A percentile compares a stretch with the other conserved stretches of the same genome.
Evolutionary conservation across 306 rosid genomes (phyloP).

Genomic region (Prunus mira): DNA sequence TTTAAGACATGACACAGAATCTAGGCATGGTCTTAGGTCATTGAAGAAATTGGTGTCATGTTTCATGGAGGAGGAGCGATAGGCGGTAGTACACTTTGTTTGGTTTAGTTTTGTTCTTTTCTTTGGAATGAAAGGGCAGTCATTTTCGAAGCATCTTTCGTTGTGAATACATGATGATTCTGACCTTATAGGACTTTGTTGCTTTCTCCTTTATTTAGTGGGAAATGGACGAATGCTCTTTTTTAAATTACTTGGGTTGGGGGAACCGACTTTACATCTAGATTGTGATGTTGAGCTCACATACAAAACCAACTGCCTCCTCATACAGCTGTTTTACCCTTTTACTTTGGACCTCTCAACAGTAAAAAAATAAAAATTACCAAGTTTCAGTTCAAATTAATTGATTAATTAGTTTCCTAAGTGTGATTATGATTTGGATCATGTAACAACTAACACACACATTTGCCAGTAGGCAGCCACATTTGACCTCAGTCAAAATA

Average conservation of each 20-base stretch:
- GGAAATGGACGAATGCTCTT: slow-evolving; percentile 5
- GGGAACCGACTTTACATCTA: neutral
- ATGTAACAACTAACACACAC: neutral
- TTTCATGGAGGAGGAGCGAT: neutral
- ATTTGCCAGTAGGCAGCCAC: neutral
- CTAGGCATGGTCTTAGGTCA: neutral
- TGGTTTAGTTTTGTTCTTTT: neutral
- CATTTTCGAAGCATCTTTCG: slow-evolving; percentile 2
- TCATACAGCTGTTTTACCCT: slow-evolving; percentile 3
- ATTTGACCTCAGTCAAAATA: neutral
- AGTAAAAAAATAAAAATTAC: neutral
- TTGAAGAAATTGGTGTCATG: neutral
- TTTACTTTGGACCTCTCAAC: neutral
- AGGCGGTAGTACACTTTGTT: slow-evolving; percentile 3
- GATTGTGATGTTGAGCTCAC: slow-evolving; percentile 10
- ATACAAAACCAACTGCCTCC: neutral
- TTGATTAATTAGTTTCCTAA: neutral
- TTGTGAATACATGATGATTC: slow-evolving; percentile 4
- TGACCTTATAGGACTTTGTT: neutral
- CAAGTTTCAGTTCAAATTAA: neutral
- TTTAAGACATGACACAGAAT: neutral
- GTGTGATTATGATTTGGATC: neutral
- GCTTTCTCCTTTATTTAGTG: slow-evolving; percentile 4
- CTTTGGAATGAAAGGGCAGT: neutral
- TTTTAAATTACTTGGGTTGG: neutral